Conservation (phyloP, 2,329 filamentous ascomycete species). For the Aaosphaeria arxii region DNA sequence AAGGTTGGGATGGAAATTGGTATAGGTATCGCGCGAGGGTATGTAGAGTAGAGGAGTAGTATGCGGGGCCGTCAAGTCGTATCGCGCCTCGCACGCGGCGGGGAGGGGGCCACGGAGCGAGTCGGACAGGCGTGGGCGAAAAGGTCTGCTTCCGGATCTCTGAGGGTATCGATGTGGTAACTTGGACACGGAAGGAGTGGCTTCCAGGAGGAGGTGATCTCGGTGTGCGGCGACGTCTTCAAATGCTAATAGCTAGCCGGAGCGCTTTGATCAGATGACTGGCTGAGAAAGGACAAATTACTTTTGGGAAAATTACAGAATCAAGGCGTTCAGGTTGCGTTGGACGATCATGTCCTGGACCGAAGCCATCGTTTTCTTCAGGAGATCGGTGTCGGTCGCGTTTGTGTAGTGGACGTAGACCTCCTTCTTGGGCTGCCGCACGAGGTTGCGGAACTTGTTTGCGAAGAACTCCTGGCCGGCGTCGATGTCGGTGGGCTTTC, state of each 20-base stretch:
- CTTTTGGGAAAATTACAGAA: constrained; percentile 31
- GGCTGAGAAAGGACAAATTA: constrained; percentile 7
- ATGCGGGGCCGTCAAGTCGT: constrained; percentile 4
- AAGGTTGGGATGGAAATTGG: neutral
- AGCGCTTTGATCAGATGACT: neutral
- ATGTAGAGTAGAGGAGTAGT: constrained; percentile 1
- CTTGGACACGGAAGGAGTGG: neutral
- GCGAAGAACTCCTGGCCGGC: constrained; percentile 51
- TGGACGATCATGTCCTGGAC: constrained; percentile 56
- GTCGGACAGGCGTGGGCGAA: neutral
- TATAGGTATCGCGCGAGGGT: constrained; percentile 6
- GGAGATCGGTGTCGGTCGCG: constrained; percentile 50
- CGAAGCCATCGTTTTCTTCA: constrained; percentile 57
- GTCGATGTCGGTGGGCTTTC: constrained; percentile 44
- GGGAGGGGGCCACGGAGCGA: neutral
- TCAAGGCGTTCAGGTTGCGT: constrained; percentile 50
- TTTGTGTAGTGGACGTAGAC: constrained; percentile 54
- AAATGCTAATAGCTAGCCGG: constrained; percentile 1
- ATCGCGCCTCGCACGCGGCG: neutral
- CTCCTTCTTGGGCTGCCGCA: constrained; percentile 50
- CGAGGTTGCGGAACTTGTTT: constrained; percentile 50
- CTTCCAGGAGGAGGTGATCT: neutral
- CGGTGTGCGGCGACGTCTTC: constrained; percentile 4
- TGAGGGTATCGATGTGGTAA: neutral
- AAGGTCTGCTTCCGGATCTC: too few species aligned